Base-by-base conservation (phyloP, 1,284 basidiomycete species). In the Ustilago xerochloae region DNA sequence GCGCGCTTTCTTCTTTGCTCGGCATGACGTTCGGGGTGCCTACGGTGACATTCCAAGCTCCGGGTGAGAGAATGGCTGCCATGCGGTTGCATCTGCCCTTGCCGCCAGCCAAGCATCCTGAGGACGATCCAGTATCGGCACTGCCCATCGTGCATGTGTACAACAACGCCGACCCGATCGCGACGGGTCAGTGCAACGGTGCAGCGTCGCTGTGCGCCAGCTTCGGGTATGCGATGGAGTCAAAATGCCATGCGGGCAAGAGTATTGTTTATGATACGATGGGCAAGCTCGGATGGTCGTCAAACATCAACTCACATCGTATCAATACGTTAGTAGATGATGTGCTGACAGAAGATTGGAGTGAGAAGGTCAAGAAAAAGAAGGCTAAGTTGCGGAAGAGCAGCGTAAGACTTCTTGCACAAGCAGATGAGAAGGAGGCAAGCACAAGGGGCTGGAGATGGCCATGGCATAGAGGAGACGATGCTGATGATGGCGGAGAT, bases 1-100 rank as follows among this genome's bases (percentile, higher is more conserved):
- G 94, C 13, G 89, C 92, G 0, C 86, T 98, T 6, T 91, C 93
- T 0, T 89, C 91, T n/a, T 88, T 97, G 55, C 87, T 98, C 18
- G 94, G 93, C 1, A 87, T 90, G 16, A 97, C 96, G 0, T 99
- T 97, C 82, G 96, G 96, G n/a, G 88, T 88, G 0, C 96, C 96
- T 0, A 92, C 89, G 6, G 91, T 98, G 24, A 88, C 93, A 0
- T 95, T 96, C 80, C 95, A 98, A 86, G 87, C 93, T 18, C 95
- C 95, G 0, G 95, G 94, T 5, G 97, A 99, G 78, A 89, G 88
- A 76, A 88, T 96, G 83, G 92, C 97, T 1, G 90, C 97, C 0
- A 83, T 86, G 43, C 89, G 96, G 18, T 87, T 99, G 29, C 97
- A 99, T 85, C 88, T 99, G 10, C 97, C 96, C 0, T 76, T 87